Base-by-base conservation (phyloP, 768 basidiomycete species). In the Lyophyllum semitale region DNA sequence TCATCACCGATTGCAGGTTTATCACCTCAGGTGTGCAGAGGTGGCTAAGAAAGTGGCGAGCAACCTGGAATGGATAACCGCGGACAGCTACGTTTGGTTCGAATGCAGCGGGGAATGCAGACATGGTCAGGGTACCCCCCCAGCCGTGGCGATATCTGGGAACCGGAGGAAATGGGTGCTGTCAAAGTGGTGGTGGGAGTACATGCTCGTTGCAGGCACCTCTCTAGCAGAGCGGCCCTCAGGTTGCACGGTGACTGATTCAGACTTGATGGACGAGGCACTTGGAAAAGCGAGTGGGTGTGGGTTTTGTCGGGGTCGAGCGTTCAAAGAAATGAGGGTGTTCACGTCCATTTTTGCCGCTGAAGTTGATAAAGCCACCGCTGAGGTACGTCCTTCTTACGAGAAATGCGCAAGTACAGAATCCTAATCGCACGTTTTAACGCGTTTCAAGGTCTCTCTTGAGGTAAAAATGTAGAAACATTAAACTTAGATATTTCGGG, bases 1-100 rank as follows among this genome's bases (percentile, higher is more conserved):
- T 27, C 65, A 67, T 51, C 61, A 68, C 52, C 65, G 66, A 8
- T 63, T 74, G 13, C 65, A 71, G 48, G 53, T 61, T 15, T 73
- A 71, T 55, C 71, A 72, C 56, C 47, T 65, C 32, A 51, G 32
- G 22, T 72, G 71, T 51, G 66, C 64, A n/a, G 46, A 41, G 23
- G 50, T 45, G 12, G 63, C 66, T 1, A 27, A 37, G 17, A 25
- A 43, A 4, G 51, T 62, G 17, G 58, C 55, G 13, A 59, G 50
- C n/a, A 57, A 59, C 37, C 32, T 64, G 2, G 57, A 45, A 6
- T 68, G 67, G 65, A 53, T 68, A 29, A 44, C 46, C 7, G 45
- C 25, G 22, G 56, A 63, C 18, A 59, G 48, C 0, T 58, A 32
- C 27, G 48, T 41, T 11, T 64, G 60, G 59, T 65, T 63, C 43